phyloP scores from a whole-genome alignment of 352 stramenopile genomes.

The Globisporangium radiosum region DNA sequence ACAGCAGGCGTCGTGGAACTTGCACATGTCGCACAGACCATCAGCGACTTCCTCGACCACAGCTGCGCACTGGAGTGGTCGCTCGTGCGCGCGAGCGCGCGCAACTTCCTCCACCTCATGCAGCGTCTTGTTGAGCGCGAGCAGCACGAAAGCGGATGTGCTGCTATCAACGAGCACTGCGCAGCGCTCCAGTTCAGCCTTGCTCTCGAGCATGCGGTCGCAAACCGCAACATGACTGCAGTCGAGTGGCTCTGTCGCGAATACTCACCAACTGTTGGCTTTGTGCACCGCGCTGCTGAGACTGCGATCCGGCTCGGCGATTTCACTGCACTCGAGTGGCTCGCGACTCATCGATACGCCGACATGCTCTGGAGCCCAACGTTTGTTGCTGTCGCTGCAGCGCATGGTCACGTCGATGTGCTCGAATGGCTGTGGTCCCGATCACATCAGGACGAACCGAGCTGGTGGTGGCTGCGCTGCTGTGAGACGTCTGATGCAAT shows the following conservation, averaged over 20 bases:
- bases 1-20: no score
- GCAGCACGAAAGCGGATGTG: no score
- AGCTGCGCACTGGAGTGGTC: no score
- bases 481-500: no score
- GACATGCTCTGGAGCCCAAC: neutral
- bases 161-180: neutral
- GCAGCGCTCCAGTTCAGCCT: neutral
- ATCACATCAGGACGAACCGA: neutral
- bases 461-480: no score
- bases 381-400: neutral
- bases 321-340: neutral
- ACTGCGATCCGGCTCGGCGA: neutral
- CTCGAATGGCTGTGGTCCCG: neutral
- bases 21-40: no score
- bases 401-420: neutral
- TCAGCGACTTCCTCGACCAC: no score
- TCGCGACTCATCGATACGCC: neutral
- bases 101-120: no score
- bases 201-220: neutral
- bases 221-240: neutral
- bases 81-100: no score
- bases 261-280: neutral
- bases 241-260: neutral
- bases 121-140: no score
- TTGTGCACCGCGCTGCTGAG: conserved; percentile 1